Evolutionary conservation across 73 alveolate genomes (phyloP).

Genomic region (Paramecium caudatum): DNA sequence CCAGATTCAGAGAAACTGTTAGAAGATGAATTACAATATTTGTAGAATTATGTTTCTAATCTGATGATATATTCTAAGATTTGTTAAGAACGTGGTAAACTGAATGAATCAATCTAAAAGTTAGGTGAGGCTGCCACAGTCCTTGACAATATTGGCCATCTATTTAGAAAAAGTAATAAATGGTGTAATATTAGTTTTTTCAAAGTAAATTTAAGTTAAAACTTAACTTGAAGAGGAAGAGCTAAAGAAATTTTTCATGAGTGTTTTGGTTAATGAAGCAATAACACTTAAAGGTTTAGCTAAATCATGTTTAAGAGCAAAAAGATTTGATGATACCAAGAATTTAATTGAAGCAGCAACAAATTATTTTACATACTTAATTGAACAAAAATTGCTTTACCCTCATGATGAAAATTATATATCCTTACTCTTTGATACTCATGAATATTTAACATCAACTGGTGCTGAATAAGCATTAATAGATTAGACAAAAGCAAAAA

Average conservation of each 20-base stretch:
- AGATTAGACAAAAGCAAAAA: neutral
- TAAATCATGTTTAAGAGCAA: neutral
- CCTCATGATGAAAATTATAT: too few species aligned
- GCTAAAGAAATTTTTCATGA: slow-evolving; percentile 32
- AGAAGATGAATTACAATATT: slow-evolving; percentile 19
- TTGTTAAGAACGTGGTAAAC: slow-evolving; percentile 12
- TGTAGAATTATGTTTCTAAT: neutral
- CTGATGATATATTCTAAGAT: neutral
- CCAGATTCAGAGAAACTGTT: neutral
- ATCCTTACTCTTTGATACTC: too few species aligned
- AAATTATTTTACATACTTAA: neutral
- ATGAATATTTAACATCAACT: too few species aligned
- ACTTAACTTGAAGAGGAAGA: neutral
- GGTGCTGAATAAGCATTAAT: neutral
- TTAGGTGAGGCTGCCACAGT: neutral
- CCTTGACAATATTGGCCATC: slow-evolving; percentile 7
- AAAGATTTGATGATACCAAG: slow-evolving; percentile 46
- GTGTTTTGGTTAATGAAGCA: neutral
- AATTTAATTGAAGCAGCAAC: slow-evolving; percentile 26
- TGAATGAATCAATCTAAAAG: neutral
- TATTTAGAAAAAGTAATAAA: slow-evolving; percentile 20
- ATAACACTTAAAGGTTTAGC: slow-evolving; percentile 42
- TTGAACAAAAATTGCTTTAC: too few species aligned
- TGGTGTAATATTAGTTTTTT: slow-evolving; percentile 9
- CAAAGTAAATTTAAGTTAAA: slow-evolving; percentile 6